These are phyloP conservation scores for Sugiyamaella floridensis DNA, from an alignment of 805 yeast genomes.

Conservation along the genomic window DNA sequence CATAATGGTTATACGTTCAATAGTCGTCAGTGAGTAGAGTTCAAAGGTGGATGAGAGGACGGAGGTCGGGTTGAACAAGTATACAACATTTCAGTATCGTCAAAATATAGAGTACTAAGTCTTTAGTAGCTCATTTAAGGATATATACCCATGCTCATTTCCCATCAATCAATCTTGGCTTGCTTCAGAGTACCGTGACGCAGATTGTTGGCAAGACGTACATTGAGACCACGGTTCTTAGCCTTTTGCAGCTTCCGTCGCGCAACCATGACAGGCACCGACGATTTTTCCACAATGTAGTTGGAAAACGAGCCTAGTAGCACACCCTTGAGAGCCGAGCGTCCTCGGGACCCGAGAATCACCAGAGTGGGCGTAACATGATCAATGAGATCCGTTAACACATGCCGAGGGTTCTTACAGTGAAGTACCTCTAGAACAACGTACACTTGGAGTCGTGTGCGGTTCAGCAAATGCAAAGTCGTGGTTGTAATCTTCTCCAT, in stretches of 20 bases:
- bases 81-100: too few relatives aligned
- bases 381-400: conserved; percentile 62
- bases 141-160: too few relatives aligned
- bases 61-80: neutral
- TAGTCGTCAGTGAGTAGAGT: neutral
- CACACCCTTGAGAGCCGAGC: conserved; percentile 65
- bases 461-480: conserved; percentile 42
- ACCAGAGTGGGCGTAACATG: conserved; percentile 67
- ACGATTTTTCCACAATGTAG: conserved; percentile 60
- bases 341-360: conserved; percentile 70
- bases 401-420: conserved; percentile 68
- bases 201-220: conserved; percentile 30
- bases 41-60: neutral
- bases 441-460: conserved; percentile 66
- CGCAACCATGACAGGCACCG: conserved; percentile 78
- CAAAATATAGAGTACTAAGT: too few relatives aligned
- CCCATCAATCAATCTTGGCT: conserved; percentile 20
- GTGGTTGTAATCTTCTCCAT: conserved; percentile 39
- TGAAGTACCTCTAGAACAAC: conserved; percentile 67
- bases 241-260: conserved; percentile 63
- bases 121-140: too few relatives aligned
- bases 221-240: conserved; percentile 50
- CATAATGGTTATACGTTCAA: neutral
- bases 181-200: conserved; percentile 20
- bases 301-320: conserved; percentile 67